Conservation (phyloP, 129 eudicot species). For the Chrysanthemum makinoi region DNA sequence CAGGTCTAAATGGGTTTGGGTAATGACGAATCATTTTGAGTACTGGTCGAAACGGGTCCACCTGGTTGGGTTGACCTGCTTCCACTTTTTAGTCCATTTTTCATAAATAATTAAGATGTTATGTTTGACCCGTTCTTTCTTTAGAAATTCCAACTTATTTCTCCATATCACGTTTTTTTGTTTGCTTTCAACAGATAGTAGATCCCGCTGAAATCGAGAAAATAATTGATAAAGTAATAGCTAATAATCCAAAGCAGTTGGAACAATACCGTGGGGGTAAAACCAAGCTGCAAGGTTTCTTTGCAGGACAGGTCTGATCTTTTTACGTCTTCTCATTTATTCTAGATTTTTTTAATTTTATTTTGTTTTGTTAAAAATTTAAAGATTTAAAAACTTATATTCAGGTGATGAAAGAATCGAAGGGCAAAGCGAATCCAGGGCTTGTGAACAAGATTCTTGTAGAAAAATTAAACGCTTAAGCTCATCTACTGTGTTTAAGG, state of each 20-base stretch:
- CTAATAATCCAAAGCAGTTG: conserved; percentile 76
- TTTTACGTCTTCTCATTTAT: background rate
- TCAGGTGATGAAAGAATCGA: conserved; percentile 94
- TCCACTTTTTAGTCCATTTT: background rate
- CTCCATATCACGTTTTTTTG: background rate
- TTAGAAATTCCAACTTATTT: background rate
- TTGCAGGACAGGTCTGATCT: conserved; percentile 86
- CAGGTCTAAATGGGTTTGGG: background rate
- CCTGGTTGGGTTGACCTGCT: background rate
- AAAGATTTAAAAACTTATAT: background rate
- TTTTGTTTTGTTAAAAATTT: background rate
- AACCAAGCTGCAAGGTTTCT: conserved; percentile 83
- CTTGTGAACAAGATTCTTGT: conserved; percentile 84
- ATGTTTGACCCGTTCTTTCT: background rate
- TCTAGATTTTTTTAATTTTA: background rate
- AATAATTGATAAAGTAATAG: conserved; percentile 74
- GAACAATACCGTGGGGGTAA: conserved; percentile 91
- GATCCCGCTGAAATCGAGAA: conserved; percentile 3
- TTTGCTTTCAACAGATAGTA: conserved; percentile 53
- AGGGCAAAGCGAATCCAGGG: conserved; percentile 95
- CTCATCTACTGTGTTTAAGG: conserved; percentile 27
- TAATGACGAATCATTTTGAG: background rate
- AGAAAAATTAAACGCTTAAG: conserved; percentile 65
- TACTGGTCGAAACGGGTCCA: background rate
- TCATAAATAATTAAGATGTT: background rate